Evolutionary conservation across 306 rosid species (phyloP), one percentile per base, ranked within the genome.

Genomic region (Crotalaria pallida): DNA sequence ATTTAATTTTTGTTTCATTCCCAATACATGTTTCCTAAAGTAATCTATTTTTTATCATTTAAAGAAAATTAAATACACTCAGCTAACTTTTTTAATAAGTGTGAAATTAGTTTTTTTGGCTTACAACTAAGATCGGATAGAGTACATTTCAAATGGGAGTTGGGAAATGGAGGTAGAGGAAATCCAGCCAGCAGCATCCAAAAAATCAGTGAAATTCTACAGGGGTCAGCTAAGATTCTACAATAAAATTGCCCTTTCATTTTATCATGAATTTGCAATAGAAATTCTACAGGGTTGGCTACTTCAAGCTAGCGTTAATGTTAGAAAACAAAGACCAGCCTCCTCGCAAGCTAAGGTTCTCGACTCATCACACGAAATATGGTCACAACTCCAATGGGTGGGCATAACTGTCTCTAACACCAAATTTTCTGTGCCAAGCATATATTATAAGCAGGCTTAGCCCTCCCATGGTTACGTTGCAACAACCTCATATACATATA

Each of bases 351-450:
- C n/a, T 45, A 23, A 68, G 31, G 53, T 43, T 55, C 45, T 31
- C 9, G 40, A n/a, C n/a, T n/a, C 19, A 8, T 9, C 7, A 24
- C 3, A 52, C 62, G 49, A 50, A 60, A 51, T 51, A 47, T 44
- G 45, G 40, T 16, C 9, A 29, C 29, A n/a, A n/a, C 58, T 48
- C 78, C 75, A 17, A 58, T 49, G 73, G 73, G 33, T 12, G 55
- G 60, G n/a, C 65, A 64, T 23, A 33, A 68, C 27, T 75, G 73
- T 52, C 49, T n/a, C n/a, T 24, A 81, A 58, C 59, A 44, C 72
- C 61, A 80, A 22, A 44, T 57, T 72, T 85, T 80, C 79, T 63
- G 89, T 82, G 89, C 86, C 91, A 70, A 33, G 22, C 24, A 65
- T 50, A 71, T 40, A 60, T 24, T 21, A 19, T 78, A 76, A 73